phyloP scores from a whole-genome alignment of 306 rosid species.

The Alnus glutinosa region DNA sequence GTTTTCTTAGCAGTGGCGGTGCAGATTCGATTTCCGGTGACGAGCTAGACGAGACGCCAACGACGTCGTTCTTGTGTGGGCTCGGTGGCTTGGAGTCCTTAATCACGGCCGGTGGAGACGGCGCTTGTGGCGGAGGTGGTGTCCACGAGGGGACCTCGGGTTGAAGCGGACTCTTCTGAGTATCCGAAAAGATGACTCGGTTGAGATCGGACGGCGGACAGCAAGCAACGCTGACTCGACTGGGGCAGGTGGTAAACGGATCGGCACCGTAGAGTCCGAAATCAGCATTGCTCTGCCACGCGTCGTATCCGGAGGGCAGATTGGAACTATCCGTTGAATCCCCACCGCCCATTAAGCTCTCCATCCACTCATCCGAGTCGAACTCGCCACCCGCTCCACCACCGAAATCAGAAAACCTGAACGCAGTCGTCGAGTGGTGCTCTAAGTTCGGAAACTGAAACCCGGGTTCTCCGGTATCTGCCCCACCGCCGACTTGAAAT shows the following conservation, averaged over 20 bases:
- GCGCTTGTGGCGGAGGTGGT: slow-evolving; percentile 36
- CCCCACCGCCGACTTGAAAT: slow-evolving; percentile 61
- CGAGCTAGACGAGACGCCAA: slow-evolving; percentile 39
- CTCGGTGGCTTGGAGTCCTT: slow-evolving; percentile 36
- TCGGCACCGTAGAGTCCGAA: slow-evolving; percentile 52
- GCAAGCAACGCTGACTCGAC: slow-evolving; percentile 49
- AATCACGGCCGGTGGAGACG: slow-evolving; percentile 26
- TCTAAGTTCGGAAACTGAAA: slow-evolving; percentile 70
- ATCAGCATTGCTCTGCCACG: slow-evolving; percentile 64
- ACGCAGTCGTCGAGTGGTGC: slow-evolving; percentile 54
- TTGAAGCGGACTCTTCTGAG: slow-evolving; percentile 31
- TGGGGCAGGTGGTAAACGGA: slow-evolving; percentile 56
- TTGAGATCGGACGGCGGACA: slow-evolving; percentile 69
- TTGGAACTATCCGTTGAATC: slow-evolving; percentile 78
- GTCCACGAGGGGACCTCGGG: slow-evolving; percentile 44
- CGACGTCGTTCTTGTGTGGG: slow-evolving; percentile 24
- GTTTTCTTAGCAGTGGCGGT: slow-evolving; percentile 65
- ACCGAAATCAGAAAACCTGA: slow-evolving; percentile 61
- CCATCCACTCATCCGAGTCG: slow-evolving; percentile 98
- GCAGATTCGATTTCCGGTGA: slow-evolving; percentile 48
- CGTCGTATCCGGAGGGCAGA: slow-evolving; percentile 57
- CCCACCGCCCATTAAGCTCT: slow-evolving; percentile 70
- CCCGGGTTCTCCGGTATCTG: slow-evolving; percentile 49
- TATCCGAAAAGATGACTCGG: slow-evolving; percentile 58
- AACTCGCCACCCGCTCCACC: slow-evolving; percentile 62